Evolutionary conservation across 768 basidiomycete genomes (phyloP), one percentile per base, ranked within the genome.

Genomic region (Pleurotus tuber-regium): DNA sequence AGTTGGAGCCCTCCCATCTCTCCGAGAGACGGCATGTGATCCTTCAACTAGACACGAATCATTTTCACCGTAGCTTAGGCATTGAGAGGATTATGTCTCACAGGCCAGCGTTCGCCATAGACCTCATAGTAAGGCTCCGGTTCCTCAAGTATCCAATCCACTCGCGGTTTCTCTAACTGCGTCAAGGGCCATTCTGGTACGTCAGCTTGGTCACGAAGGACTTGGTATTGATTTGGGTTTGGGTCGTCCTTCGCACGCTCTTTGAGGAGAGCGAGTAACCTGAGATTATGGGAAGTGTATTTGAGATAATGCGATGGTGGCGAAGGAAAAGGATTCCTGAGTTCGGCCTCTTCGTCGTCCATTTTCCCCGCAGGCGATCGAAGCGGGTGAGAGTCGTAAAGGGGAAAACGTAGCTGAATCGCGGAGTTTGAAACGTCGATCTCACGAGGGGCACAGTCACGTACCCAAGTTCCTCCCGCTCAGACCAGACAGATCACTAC

Each of bases 31-130:
- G 89, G 87, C 24, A 92, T 84, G 12, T 74, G 83, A 61, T 93
- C 91, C 61, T 92, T 89, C 48, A 94, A 82, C 89, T 92, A 55
- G 10, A 33, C 29, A 14, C 49, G 49, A 51, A 38, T 49, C 36
- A 30, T 18, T 48, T 46, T 40, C 28, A 38, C 53, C 44, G 57
- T 50, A 46, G 47, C 49, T 55, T 58, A 38, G 57, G 40, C 26
- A 26, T 49, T 43, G 24, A 57, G 42, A 58, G 28, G 44, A 50
- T 35, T 48, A 3, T 16, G 59, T 65, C 89, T 68, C 72, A 93
- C 90, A 81, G 87, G 87, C 89, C 90, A 96, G 60, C 78, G 77
- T 64, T 94, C 89, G n/a, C 90, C 92, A 67, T 87, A 96, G 12
- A 86, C 86, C 47, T 80, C 79, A 64, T 92, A 96, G 55, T 82